Conservation (phyloP, 192 early-diverging fungal species). For the Martensiomyces pterosporus region DNA sequence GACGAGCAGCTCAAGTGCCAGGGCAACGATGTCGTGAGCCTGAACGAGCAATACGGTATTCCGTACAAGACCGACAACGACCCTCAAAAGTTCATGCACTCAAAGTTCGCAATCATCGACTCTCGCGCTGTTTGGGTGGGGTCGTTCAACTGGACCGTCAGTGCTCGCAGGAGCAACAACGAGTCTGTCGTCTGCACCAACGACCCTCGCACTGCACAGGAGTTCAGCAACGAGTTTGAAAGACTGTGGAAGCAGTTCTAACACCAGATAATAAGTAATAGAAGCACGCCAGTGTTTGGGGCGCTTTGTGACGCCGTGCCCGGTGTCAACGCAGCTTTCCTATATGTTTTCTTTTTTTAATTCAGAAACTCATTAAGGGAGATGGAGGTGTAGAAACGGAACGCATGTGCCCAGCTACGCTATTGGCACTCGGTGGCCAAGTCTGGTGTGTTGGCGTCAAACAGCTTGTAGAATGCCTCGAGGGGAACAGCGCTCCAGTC, state of each 20-base stretch:
- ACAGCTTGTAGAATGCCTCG: background rate
- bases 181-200: conserved; percentile 68
- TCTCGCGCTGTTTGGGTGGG: conserved; percentile 56
- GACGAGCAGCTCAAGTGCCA: conserved; percentile 57
- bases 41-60: conserved; percentile 45
- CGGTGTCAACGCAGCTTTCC: no score
- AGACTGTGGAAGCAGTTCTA: conserved; percentile 58
- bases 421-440: background rate
- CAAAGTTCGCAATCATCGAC: conserved; percentile 69
- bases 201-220: conserved; percentile 53
- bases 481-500: background rate
- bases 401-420: no score
- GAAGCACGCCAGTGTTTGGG: no score
- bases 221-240: conserved; percentile 60
- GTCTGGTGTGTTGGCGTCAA: background rate
- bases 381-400: no score
- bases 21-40: conserved; percentile 55
- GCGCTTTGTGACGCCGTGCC: no score
- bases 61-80: conserved; percentile 53
- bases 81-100: conserved; percentile 57
- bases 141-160: conserved; percentile 50
- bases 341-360: no score
- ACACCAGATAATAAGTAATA: conserved; percentile 6
- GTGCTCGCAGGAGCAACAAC: conserved; percentile 63
- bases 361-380: no score